phyloP scores from a whole-genome alignment of 1,139 yeast genomes.

The Maudiozyma humilis region DNA sequence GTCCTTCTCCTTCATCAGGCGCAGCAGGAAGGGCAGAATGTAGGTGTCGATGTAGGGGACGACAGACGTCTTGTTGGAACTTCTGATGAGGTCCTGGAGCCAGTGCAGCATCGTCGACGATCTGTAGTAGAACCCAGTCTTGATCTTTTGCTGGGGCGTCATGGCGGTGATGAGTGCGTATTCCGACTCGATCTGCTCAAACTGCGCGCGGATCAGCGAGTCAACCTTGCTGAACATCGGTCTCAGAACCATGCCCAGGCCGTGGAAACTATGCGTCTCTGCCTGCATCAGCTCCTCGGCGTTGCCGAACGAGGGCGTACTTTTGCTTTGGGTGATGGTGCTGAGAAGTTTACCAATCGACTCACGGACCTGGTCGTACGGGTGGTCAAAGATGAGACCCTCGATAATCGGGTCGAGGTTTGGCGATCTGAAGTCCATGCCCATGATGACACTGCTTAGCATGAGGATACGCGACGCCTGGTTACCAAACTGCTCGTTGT shows the following conservation, averaged over 20 bases:
- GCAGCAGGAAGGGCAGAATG: conserved; percentile 65
- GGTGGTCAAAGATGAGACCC: conserved; percentile 45
- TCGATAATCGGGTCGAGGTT: conserved; percentile 42
- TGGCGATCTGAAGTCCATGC: conserved; percentile 53
- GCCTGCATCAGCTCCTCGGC: conserved; percentile 38
- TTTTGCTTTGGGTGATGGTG: conserved; percentile 45
- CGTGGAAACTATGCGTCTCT: conserved; percentile 32
- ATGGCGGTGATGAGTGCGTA: conserved; percentile 32
- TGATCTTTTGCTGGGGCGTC: conserved; percentile 31
- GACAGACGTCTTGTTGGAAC: conserved; percentile 30
- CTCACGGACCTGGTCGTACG: conserved; percentile 69
- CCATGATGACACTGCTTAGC: conserved; percentile 46
- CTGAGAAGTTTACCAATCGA: conserved; percentile 62
- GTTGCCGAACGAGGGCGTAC: conserved; percentile 42
- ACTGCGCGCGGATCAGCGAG: conserved; percentile 32
- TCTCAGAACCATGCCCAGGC: conserved; percentile 32
- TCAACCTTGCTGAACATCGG: conserved; percentile 26
- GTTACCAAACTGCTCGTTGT: conserved; percentile 56
- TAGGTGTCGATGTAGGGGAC: conserved; percentile 37
- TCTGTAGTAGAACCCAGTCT: conserved; percentile 34
- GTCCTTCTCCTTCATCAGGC: conserved; percentile 64
- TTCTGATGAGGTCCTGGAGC: conserved; percentile 25
- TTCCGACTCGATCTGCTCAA: conserved; percentile 40
- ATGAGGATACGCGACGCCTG: conserved; percentile 55
- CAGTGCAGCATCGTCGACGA: conserved; percentile 31